A percentile compares a stretch with the other conserved stretches of the same genome.
Evolutionary conservation across 129 eudicot genomes (phyloP).

Genomic region (Flaveria robusta): DNA sequence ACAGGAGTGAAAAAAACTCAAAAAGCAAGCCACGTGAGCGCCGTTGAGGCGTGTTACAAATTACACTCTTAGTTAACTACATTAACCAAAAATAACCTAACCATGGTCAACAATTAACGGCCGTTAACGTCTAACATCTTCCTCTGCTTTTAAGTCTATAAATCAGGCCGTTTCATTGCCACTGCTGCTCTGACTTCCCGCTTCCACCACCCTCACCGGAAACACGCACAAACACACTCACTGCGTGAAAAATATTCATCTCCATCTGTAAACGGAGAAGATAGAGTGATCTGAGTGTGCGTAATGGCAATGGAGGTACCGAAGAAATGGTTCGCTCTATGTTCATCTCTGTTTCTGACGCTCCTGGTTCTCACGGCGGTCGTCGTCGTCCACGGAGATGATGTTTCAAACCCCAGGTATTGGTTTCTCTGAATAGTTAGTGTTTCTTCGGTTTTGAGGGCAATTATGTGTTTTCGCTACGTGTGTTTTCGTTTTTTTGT

Average conservation of each 20-base stretch:
- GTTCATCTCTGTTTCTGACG: constrained; percentile 39
- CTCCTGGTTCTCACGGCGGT: constrained; percentile 23
- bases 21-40: constrained; percentile 28
- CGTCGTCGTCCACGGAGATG: constrained; percentile 15
- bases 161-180: constrained; percentile 49
- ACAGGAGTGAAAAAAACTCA: background rate
- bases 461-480: background rate
- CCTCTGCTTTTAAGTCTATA: constrained; percentile 39
- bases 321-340: constrained; percentile 26
- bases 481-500: background rate
- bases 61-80: background rate
- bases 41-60: constrained; percentile 12
- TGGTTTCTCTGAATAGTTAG: background rate
- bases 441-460: constrained; percentile 6
- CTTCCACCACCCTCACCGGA: constrained; percentile 12
- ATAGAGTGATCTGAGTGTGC: constrained; percentile 4
- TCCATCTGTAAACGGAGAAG: constrained; percentile 13
- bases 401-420: constrained; percentile 39
- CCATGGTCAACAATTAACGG: constrained; percentile 33
- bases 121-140: constrained; percentile 28
- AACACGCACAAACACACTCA: constrained; percentile 36
- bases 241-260: constrained; percentile 13
- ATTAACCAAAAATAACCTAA: constrained; percentile 17
- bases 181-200: constrained; percentile 43
- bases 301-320: constrained; percentile 32